These are phyloP conservation scores for Dimocarpus longan DNA, from an alignment of 345 rosid species.

Conservation along the genomic window DNA sequence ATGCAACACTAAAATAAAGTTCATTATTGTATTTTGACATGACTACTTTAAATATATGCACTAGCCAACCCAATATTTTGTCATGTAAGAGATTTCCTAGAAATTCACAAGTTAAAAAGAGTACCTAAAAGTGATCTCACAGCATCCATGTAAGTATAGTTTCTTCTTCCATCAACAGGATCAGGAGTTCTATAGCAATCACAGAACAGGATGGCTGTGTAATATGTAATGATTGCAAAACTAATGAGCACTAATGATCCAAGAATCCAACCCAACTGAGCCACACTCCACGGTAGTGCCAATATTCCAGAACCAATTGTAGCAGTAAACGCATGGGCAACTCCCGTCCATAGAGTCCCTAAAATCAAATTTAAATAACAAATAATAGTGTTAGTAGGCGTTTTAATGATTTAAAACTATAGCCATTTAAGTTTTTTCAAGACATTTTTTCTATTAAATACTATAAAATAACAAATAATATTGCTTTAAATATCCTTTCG, in stretches of 20 bases:
- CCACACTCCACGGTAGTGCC: constrained; percentile 26
- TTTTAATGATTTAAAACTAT: no score
- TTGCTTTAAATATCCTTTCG: no score
- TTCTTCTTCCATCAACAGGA: constrained; percentile 44
- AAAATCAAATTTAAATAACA: neutral
- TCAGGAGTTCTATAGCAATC: constrained; percentile 45
- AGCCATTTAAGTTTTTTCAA: no score
- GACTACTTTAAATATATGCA: no score
- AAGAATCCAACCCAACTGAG: constrained; percentile 30
- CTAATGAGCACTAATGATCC: constrained; percentile 4
- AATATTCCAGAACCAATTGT: constrained; percentile 25
- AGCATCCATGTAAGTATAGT: constrained; percentile 45
- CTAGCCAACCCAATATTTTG: no score
- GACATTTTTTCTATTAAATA: no score
- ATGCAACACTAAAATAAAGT: no score
- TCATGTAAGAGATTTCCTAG: no score
- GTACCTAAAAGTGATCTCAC: constrained; percentile 44
- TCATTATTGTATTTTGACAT: no score
- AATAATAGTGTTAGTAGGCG: no score
- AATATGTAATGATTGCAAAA: constrained; percentile 22
- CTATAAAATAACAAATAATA: no score
- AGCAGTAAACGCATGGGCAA: constrained; percentile 23
- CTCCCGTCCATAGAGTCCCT: constrained; percentile 23
- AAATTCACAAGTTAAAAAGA: no score
- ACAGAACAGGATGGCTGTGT: constrained; percentile 30